Evolutionary conservation across 768 basidiomycete genomes (phyloP).

Genomic region (Leucogyrophana mollusca): DNA sequence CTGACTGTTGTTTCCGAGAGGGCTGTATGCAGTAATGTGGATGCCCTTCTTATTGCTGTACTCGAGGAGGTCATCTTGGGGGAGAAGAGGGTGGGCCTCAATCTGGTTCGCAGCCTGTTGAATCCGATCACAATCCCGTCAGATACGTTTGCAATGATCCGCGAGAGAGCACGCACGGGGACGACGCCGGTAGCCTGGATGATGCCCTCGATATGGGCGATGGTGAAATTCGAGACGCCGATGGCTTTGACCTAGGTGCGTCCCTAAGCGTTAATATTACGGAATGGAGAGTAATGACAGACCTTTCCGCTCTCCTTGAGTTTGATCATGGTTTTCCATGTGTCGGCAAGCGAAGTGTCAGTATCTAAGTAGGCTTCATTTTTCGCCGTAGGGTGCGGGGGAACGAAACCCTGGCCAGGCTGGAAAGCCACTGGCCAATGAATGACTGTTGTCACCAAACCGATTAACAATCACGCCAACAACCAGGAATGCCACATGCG

Average conservation of each 20-base stretch:
- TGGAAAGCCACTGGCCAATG: conserved; percentile 80
- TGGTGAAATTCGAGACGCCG: conserved; percentile 83
- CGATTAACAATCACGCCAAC: not conserved
- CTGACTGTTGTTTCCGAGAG: conserved; percentile 79
- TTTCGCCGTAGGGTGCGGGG: conserved; percentile 43
- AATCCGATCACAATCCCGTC: not conserved
- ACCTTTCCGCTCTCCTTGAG: conserved; percentile 72
- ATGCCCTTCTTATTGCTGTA: conserved; percentile 72
- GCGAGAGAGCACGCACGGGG: conserved; percentile 45
- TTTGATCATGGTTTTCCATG: conserved; percentile 78
- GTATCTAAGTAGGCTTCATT: conserved; percentile 56
- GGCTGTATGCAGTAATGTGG: conserved; percentile 69
- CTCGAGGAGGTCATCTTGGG: conserved; percentile 68
- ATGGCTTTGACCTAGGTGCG: conserved; percentile 54
- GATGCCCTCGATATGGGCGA: conserved; percentile 63
- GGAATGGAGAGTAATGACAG: not conserved
- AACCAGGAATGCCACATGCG: not conserved
- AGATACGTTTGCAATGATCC: not conserved
- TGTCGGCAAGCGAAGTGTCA: conserved; percentile 65
- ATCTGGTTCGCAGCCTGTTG: conserved; percentile 69
- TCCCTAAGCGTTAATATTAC: not conserved
- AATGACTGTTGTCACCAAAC: conserved; percentile 44
- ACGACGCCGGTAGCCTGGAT: conserved; percentile 68
- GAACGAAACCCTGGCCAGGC: conserved; percentile 54
- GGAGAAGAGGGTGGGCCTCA: conserved; percentile 79